Base-by-base conservation (phyloP, 345 rosid species). In the Aquilaria yunnanensis region DNA sequence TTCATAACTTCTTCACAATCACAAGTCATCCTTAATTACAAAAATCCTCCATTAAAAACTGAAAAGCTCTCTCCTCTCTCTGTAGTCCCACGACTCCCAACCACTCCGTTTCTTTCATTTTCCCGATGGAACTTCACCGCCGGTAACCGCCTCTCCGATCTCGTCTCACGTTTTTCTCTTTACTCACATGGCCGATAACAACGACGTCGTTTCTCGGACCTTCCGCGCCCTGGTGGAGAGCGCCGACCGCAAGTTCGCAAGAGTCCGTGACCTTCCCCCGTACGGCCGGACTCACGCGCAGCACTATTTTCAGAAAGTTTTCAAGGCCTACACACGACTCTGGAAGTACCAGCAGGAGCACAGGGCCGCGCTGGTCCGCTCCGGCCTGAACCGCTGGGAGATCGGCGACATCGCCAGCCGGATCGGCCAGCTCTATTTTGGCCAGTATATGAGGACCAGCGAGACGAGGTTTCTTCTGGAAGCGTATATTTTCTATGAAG, bases 351-450 rank as follows among this genome's bases (percentile, higher is more conserved):
- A 95, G 86, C 99, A 91, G 54, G 87, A 79, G 31, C 72, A 91
- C 76, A 74, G 99, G 71, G 12, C 83, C 2, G 75, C 67, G 72
- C 92, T 95, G 31, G 84, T 95, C 3, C 80, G 72, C 5, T 70
- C 90, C n/a, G 99, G 99, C 29, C 72, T 91, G 60, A 82, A 84
- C 72, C 89, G 99, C 12, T 94, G 96, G 96, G 99, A 94, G 74
- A 91, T 94, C 62, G 99, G 99, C 34, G 96, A 94, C 88, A 89
- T 94, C 85, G 99, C 99, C 11, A 83, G 97, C 75, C 93, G 99
- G 74, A 95, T 95, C 85, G 97, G 97, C 32, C 99, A 95, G 87
- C 86, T 95, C 34, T 95, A 95, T 78, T 95, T 81, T 72, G 79
- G 77, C 64, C 99, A 89, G 83, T 95, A 91, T 75, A 87, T 80